phyloP scores from a whole-genome alignment of 257 asterid genomes.

The Capsicum baccatum region DNA sequence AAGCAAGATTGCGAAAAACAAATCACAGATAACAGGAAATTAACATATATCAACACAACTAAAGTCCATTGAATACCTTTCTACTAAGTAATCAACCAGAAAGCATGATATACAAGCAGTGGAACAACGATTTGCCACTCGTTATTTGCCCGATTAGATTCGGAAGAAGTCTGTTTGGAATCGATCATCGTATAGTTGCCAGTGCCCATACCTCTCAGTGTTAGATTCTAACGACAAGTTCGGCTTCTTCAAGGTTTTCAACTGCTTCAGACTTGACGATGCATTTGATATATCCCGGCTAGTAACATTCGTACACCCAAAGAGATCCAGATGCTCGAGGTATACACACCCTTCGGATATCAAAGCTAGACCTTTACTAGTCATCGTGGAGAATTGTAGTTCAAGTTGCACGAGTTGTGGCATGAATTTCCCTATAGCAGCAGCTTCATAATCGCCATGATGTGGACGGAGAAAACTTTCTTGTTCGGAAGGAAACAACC shows the following conservation, averaged over 20 bases:
- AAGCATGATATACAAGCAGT: neutral
- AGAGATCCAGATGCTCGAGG: constrained; percentile 70
- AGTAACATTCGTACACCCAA: constrained; percentile 72
- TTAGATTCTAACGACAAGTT: constrained; percentile 60
- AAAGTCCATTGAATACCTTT: neutral
- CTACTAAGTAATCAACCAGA: neutral
- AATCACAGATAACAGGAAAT: neutral
- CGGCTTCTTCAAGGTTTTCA: constrained; percentile 69
- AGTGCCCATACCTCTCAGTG: constrained; percentile 73
- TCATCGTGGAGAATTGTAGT: constrained; percentile 63
- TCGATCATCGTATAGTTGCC: constrained; percentile 82
- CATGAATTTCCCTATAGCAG: constrained; percentile 75
- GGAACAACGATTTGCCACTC: neutral
- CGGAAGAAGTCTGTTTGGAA: constrained; percentile 80
- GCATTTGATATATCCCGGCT: constrained; percentile 67
- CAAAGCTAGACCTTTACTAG: constrained; percentile 67
- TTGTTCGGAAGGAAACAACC: constrained; percentile 76
- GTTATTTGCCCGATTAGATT: constrained; percentile 50
- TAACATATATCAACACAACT: neutral
- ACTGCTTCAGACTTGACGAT: constrained; percentile 54
- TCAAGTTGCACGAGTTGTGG: constrained; percentile 72
- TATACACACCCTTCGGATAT: constrained; percentile 67
- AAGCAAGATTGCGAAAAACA: neutral
- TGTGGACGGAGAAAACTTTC: constrained; percentile 71
- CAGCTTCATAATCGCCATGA: constrained; percentile 84